Conservation (phyloP, 495 filamentous ascomycete genomes). For the Daldinia vernicosa region DNA sequence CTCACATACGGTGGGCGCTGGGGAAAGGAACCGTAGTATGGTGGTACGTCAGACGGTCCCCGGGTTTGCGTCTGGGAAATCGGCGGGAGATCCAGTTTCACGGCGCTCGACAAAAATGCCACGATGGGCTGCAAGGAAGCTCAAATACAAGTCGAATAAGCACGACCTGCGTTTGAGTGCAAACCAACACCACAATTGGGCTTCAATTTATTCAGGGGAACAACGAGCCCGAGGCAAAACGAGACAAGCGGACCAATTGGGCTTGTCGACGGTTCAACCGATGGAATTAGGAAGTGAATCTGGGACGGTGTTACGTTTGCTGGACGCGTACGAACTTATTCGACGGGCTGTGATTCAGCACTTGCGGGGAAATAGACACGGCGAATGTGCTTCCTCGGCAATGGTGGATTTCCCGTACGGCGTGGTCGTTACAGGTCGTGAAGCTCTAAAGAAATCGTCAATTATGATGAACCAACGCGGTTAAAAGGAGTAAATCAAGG, state of each 20-base stretch:
- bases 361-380: constrained; percentile 30
- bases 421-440: constrained; percentile 43
- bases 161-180: constrained; percentile 31
- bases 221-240: constrained; percentile 5
- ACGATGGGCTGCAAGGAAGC: constrained; percentile 49
- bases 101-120: constrained; percentile 65
- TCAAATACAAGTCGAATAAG: constrained; percentile 32
- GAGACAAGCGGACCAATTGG: constrained; percentile 26
- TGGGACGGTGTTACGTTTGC: constrained; percentile 18
- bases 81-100: constrained; percentile 98
- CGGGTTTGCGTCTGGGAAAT: constrained; percentile 90
- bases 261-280: constrained; percentile 25
- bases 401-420: constrained; percentile 35
- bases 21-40: constrained; percentile 78
- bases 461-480: constrained; percentile 24
- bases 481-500: constrained; percentile 29
- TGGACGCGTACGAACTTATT: constrained; percentile 29
- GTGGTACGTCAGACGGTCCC: constrained; percentile 76
- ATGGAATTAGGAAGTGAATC: constrained; percentile 7
- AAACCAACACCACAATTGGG: constrained; percentile 33
- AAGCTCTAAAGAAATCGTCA: constrained; percentile 32
- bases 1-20: constrained; percentile 72
- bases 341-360: constrained; percentile 26
- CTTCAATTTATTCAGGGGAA: constrained; percentile 11
- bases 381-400: constrained; percentile 22